Evolutionary conservation across 495 filamentous ascomycete species (phyloP), one percentile per base, ranked within the genome.

Genomic region (Clavariopsis aquatica): DNA sequence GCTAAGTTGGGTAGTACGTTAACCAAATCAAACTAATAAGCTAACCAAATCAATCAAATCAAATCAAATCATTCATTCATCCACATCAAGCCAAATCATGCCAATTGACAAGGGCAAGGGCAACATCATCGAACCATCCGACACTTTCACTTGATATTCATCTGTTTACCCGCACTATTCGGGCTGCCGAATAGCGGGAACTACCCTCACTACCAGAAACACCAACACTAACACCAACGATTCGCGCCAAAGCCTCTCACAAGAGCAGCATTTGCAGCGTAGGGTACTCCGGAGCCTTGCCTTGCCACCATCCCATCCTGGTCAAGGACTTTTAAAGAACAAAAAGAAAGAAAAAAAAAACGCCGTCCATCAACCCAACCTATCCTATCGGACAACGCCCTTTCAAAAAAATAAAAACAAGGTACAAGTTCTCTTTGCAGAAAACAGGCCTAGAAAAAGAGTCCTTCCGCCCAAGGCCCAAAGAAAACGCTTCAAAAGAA

Each of bases 391-490:
- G n/a, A 43, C 38, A 43, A 43, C 38, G 38, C 38, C 38, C 38
- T n/a, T 17, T 43, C 13, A 17, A 9, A 34, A 34, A 5, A 34
- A 12, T 5, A 34, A 6, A 12, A 12, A 34, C 8, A 24, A 51
- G 47, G n/a, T n/a, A 28, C 5, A 24, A 51, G 38, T 5, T 34
- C n/a, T n/a, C n/a, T n/a, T n/a, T n/a, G n/a, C n/a, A n/a, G n/a
- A n/a, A n/a, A n/a, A 36, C 31, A 36, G 13, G 31, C 13, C 31
- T 13, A 36, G 31, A 43, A 43, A 17, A 15, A 17, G 13, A 43
- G 38, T 43, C 38, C 12, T 49, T 15, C 47, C 47, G 15, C 47
- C 9, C 47, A 49, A 49, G 45, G 45, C 45, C 45, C n/a, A 34
- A 34, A 34, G 15, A 5, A 24, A 49, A 49, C 9, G 47, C 47